Evolutionary conservation across 768 basidiomycete species (phyloP).

Genomic region (Kwoniella mangroviensis): DNA sequence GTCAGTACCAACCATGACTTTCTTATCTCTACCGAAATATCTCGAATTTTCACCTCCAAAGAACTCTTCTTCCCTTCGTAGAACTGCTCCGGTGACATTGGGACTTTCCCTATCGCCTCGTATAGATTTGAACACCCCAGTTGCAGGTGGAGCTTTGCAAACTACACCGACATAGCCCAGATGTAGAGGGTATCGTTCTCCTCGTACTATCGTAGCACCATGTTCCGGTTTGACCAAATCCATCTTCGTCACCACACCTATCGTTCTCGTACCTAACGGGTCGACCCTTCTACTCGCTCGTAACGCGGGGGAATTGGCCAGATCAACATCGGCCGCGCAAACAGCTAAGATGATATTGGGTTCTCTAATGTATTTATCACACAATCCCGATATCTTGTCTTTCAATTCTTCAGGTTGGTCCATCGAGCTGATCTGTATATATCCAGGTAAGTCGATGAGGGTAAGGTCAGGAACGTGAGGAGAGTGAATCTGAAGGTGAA

Average conservation of each 20-base stretch:
- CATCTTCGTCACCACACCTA: constrained; percentile 99
- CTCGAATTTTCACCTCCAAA: constrained; percentile 55
- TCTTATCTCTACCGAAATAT: constrained; percentile 40
- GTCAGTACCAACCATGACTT: constrained; percentile 85
- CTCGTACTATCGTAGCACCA: constrained; percentile 78
- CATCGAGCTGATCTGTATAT: constrained; percentile 90
- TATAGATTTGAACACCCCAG: constrained; percentile 39
- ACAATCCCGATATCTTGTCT: constrained; percentile 84
- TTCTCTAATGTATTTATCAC: constrained; percentile 97
- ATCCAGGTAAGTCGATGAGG: constrained; percentile 95
- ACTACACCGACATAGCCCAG: constrained; percentile 97
- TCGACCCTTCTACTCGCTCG: constrained; percentile 92
- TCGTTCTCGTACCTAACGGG: constrained; percentile 90
- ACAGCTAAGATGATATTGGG: constrained; percentile 99
- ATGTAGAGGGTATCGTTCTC: constrained; percentile 94
- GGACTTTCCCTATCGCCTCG: constrained; percentile 41
- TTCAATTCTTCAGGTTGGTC: constrained; percentile 95
- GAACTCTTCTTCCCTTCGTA: constrained; percentile 61
- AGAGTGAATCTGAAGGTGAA: constrained; percentile 95
- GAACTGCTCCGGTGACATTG: constrained; percentile 61
- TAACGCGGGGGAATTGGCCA: constrained; percentile 95
- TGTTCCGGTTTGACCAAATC: constrained; percentile 86
- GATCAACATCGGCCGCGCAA: constrained; percentile 96
- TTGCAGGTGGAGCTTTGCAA: constrained; percentile 66
- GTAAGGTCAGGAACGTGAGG: constrained; percentile 96